phyloP scores from a whole-genome alignment of 257 asterid species.

The Fraxinus quadrangulata region DNA sequence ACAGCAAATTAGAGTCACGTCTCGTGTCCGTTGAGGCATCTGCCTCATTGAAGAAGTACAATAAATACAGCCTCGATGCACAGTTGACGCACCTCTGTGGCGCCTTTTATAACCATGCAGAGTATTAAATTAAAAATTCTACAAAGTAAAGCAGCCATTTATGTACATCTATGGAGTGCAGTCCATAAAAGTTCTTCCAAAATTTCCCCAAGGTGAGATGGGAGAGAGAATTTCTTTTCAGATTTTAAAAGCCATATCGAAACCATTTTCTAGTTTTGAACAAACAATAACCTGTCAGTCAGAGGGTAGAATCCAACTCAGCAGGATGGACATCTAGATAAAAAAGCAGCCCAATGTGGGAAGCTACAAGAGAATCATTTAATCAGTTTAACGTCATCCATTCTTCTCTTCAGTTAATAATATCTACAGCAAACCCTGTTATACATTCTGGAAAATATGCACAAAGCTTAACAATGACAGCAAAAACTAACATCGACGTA shows the following conservation, averaged over 20 bases:
- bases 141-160: neutral
- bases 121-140: neutral
- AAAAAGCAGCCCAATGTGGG: no score
- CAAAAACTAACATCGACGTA: neutral
- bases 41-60: no score
- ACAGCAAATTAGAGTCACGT: no score
- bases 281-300: neutral
- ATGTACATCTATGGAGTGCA: neutral
- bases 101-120: no score
- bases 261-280: no score
- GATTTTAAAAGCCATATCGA: neutral
- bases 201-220: neutral
- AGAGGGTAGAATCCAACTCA: no score
- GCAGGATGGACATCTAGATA: neutral
- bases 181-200: neutral
- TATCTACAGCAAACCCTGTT: neutral
- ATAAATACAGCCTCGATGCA: no score
- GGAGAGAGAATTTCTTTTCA: neutral
- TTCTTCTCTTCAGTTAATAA: constrained; percentile 6
- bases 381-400: neutral
- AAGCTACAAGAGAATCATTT: neutral
- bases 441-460: neutral
- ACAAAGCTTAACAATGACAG: neutral
- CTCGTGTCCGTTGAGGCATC: no score
- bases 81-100: no score